phyloP scores from a whole-genome alignment of 208 protist species.

The Endotrypanum monterogeii region DNA sequence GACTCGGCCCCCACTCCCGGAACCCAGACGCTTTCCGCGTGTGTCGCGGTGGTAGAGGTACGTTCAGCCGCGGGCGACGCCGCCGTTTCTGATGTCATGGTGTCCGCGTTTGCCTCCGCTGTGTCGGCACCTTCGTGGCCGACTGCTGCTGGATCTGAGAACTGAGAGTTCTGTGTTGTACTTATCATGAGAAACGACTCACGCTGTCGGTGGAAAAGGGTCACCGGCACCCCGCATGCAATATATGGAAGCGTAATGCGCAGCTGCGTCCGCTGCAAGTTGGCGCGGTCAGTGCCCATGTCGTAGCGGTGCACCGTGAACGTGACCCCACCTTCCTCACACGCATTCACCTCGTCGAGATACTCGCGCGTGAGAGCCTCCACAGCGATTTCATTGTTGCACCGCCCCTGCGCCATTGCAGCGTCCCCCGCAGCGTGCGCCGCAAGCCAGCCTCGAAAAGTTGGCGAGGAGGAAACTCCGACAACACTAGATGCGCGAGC shows the following conservation, averaged over 20 bases:
- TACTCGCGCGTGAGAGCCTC: conserved; percentile 43
- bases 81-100: not conserved
- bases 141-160: too few species aligned
- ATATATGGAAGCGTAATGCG: conserved; percentile 55
- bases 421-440: not conserved
- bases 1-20: too few species aligned
- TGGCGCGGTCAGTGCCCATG: conserved; percentile 49
- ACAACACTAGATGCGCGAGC: too few species aligned
- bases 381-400: conserved; percentile 21
- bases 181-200: conserved; percentile 69
- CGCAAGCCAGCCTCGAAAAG: not conserved
- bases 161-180: conserved; percentile 37
- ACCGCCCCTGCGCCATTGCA: conserved; percentile 7
- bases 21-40: too few species aligned
- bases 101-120: not conserved
- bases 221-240: conserved; percentile 49
- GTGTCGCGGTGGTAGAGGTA: too few species aligned
- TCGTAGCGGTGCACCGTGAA: conserved; percentile 78
- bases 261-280: conserved; percentile 53
- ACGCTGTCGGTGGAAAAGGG: conserved; percentile 67
- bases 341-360: conserved; percentile 74
- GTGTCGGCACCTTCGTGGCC: not conserved
- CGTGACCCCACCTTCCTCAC: conserved; percentile 65
- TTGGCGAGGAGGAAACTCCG: too few species aligned
- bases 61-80: too few species aligned